phyloP scores from a whole-genome alignment of 192 early-diverging fungal species.

The Rhizoclosmatium sp. region DNA sequence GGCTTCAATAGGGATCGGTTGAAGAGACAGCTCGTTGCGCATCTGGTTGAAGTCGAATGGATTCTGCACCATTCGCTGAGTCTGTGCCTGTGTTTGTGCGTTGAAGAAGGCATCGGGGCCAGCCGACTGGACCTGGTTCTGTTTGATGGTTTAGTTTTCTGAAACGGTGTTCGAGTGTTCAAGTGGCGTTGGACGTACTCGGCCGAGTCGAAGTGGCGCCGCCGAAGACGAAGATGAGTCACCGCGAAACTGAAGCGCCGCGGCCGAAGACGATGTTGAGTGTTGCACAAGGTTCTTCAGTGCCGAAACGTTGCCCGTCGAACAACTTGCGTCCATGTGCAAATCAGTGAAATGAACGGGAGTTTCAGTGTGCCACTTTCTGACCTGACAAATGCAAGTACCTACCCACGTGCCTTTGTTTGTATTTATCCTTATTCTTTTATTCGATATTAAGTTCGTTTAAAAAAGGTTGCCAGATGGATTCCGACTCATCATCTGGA shows the following conservation, averaged over 20 bases:
- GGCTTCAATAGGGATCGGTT: too few species aligned
- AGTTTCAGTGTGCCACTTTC: too few species aligned
- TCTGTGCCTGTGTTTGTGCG: neutral
- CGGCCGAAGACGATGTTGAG: neutral
- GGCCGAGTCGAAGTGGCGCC: neutral
- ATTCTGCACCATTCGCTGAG: neutral
- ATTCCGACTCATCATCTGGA: too few species aligned
- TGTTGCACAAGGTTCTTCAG: conserved; percentile 27
- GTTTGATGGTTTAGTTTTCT: too few species aligned
- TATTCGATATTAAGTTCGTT: too few species aligned
- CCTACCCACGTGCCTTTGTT: too few species aligned
- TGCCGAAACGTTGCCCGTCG: conserved; percentile 11
- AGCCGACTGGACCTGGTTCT: neutral
- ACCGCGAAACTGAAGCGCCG: neutral
- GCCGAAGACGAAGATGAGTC: too few species aligned
- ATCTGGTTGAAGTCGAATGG: conserved; percentile 15
- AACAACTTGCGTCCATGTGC: conserved; percentile 12
- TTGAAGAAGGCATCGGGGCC: conserved; percentile 19
- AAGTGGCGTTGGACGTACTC: neutral
- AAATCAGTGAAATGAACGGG: too few species aligned
- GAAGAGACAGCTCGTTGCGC: conserved; percentile 3
- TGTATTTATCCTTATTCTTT: too few species aligned
- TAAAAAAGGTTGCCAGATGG: too few species aligned
- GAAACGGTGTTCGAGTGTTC: too few species aligned
- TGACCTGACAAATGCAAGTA: too few species aligned